Percentiles rank a stretch among this genome's conserved stretches.
These are phyloP conservation scores for Salvia miltiorrhiza DNA, from an alignment of 257 asterid species.

Conservation along the genomic window DNA sequence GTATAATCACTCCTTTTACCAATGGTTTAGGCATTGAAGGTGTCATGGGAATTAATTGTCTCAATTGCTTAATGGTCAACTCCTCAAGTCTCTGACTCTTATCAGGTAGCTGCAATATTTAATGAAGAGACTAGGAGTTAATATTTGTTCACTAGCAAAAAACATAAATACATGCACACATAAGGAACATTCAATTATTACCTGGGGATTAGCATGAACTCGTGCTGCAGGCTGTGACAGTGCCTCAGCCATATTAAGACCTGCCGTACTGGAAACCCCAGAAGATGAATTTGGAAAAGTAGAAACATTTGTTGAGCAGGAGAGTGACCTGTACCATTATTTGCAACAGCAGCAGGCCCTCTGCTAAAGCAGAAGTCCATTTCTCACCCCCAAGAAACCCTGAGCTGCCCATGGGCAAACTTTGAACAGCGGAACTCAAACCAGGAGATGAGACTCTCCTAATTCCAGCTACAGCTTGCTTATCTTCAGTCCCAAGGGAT, in stretches of 20 bases:
- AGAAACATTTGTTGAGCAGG: constrained; percentile 34
- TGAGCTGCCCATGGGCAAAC: constrained; percentile 55
- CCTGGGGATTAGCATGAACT: constrained; percentile 44
- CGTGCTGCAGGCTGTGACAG: constrained; percentile 56
- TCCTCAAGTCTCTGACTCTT: constrained; percentile 79
- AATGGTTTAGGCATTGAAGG: constrained; percentile 64
- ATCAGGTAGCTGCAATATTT: constrained; percentile 56
- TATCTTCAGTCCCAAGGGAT: constrained; percentile 68
- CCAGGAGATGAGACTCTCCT: constrained; percentile 64
- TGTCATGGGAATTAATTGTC: constrained; percentile 75
- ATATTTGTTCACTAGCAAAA: constrained; percentile 7
- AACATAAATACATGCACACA: background rate
- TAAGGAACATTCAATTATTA: constrained; percentile 11
- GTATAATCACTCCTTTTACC: constrained; percentile 34
- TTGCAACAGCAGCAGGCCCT: constrained; percentile 51
- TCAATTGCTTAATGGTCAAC: constrained; percentile 76
- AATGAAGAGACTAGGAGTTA: background rate
- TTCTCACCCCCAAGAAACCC: constrained; percentile 61
- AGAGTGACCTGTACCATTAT: constrained; percentile 36
- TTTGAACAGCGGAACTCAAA: constrained; percentile 49
- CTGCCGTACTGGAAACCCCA: constrained; percentile 32
- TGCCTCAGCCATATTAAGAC: constrained; percentile 86
- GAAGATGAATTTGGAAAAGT: constrained; percentile 30
- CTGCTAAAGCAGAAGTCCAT: constrained; percentile 89
- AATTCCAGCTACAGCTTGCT: constrained; percentile 34